Evolutionary conservation across 164 flowering plant species (phyloP), one percentile per base, ranked within the genome.

Genomic region (Paratinospora sagittata): DNA sequence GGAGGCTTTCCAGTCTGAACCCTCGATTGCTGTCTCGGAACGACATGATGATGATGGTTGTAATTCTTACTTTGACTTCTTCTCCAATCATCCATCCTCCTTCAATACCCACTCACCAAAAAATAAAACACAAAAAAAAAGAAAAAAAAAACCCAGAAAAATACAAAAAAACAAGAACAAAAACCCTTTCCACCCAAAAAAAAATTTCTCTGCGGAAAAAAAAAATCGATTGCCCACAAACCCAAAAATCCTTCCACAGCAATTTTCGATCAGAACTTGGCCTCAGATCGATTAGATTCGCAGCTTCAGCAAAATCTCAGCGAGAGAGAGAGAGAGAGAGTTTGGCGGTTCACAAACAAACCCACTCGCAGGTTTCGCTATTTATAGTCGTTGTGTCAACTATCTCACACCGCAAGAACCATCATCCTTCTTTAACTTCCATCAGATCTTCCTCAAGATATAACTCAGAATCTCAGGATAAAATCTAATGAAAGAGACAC

Each of bases 1-100:
- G 76, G 74, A 0, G 70, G 79, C 30, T 66, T 76, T 60, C 74
- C 63, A 72, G 45, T 65, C 19, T 70, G 62, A 52, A 68, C 62
- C 67, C 78, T 72, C 34, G 61, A 6, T 17, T 30, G 33, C 19
- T 30, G 17, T 21, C 63, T 47, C n/a, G 27, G 43, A 55, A 9
- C 27, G 1, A n/a, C 58, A 37, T 57, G 69, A 39, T 52, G 60
- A 10, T 30, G 43, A 17, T 27, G 21, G 57, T 75, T n/a, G 17
- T 66, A 43, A 71, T 60, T 45, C 27, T 62, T 33, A 26, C 55
- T 19, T 23, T 45, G 67, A 67, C 71, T 64, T 34, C 67, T 26
- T 60, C 67, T 71, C 78, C 74, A 71, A 62, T 66, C 66, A 67
- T 24, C 52, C 78, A 65, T 70, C 36, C 57, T 49, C 36, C 52